Conservation (phyloP, 495 filamentous ascomycete species). For the Penicillium paradoxum region DNA sequence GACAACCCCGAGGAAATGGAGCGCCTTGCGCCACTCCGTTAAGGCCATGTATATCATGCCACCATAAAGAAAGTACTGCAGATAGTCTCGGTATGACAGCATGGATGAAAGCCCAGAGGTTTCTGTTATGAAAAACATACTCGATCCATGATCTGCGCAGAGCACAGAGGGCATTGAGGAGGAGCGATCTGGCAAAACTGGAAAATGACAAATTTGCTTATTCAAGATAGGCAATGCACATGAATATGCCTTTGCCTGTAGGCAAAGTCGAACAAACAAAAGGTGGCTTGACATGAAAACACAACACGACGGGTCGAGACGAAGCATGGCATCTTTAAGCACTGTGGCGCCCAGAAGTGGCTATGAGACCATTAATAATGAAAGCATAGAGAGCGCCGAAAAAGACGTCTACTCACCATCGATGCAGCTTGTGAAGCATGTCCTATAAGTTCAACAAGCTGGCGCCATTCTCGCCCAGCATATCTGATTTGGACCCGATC, state of each 20-base stretch:
- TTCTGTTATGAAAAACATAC: constrained; percentile 49
- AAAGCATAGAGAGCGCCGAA: not conserved
- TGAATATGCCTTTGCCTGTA: constrained; percentile 49
- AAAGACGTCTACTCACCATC: constrained; percentile 34
- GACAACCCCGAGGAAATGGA: constrained; percentile 63
- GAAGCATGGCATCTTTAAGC: constrained; percentile 61
- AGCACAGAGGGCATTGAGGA: constrained; percentile 18
- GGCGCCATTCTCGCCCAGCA: constrained; percentile 48
- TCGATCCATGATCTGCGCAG: constrained; percentile 29
- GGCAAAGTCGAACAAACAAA: constrained; percentile 55
- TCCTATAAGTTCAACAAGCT: constrained; percentile 46
- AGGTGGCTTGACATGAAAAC: constrained; percentile 67
- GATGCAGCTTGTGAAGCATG: constrained; percentile 34
- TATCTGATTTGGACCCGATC: constrained; percentile 59
- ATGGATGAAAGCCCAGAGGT: constrained; percentile 53
- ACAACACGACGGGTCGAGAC: constrained; percentile 64
- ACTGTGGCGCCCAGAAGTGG: constrained; percentile 55
- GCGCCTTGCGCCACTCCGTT: constrained; percentile 67
- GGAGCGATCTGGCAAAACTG: constrained; percentile 35
- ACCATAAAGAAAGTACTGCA: constrained; percentile 75
- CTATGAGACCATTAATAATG: constrained; percentile 31
- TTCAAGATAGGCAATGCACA: constrained; percentile 63
- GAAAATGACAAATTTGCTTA: constrained; percentile 62
- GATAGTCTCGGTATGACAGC: constrained; percentile 53
- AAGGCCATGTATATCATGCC: constrained; percentile 73